Conservation (phyloP, 495 filamentous ascomycete species). For the Pseudoneurospora amorphoporcata region DNA sequence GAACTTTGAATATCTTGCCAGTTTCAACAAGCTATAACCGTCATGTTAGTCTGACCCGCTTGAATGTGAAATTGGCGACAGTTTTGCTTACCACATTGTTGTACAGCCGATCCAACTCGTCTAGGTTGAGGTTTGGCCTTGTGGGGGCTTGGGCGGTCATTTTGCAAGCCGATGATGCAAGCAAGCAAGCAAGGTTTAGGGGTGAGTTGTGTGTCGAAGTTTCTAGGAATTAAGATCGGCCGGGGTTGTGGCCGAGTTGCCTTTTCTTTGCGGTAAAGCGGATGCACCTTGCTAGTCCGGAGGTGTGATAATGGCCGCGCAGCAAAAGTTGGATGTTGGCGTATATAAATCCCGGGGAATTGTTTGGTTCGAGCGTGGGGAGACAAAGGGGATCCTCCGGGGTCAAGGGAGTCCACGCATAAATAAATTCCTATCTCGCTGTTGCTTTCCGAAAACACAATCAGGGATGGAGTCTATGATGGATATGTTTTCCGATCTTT, state of each 20-base stretch:
- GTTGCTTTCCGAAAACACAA: neutral
- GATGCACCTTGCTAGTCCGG: neutral
- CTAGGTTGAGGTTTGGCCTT: constrained; percentile 19
- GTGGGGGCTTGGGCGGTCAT: constrained; percentile 28
- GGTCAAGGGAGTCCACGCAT: neutral
- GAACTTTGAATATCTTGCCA: constrained; percentile 36
- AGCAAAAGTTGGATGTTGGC: neutral
- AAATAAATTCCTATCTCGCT: neutral
- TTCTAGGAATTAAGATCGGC: neutral
- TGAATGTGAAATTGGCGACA: neutral
- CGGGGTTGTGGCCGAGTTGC: neutral
- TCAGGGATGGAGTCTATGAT: neutral
- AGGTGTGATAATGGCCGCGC: neutral
- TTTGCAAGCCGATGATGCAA: constrained; percentile 1
- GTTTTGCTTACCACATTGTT: constrained; percentile 35
- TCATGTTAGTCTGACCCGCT: neutral
- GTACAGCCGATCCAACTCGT: constrained; percentile 33
- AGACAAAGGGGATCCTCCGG: neutral
- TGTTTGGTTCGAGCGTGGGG: neutral
- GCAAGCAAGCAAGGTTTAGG: neutral
- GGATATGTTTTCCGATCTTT: neutral
- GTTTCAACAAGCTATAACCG: constrained; percentile 37
- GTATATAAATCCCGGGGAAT: neutral
- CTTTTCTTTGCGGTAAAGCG: neutral
- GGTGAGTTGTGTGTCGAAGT: neutral